Evolutionary conservation across 2,329 filamentous ascomycete species (phyloP), one percentile per base, ranked within the genome.

Genomic region (Hypomyces rosellus): DNA sequence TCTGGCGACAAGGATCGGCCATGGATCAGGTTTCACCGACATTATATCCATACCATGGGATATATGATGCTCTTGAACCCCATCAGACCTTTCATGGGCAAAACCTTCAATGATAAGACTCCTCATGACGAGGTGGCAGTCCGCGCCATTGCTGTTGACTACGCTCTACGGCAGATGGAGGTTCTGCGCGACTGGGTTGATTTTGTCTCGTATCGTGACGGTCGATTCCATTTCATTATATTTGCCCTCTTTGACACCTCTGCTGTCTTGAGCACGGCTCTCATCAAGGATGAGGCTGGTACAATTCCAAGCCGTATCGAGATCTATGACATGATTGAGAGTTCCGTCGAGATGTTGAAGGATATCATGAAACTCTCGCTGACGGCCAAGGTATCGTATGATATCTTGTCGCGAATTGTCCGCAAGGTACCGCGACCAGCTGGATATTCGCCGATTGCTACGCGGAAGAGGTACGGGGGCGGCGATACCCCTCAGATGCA

Each of bases 181-280:
- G 66, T 68, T 1, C 65, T 72, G 6, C 67, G 64, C 2, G 54
- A 60, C 22, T 69, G 77, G 45, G 72, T 74, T 40, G 65, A 74
- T 5, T 66, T 70, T 18, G 67, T 71, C 34, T 69, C 68, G 8
- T 71, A 71, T 1, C 65, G 71, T 25, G 73, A 77, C 34, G 70
- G 72, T 2, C 72, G 75, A 20, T 74, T 77, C 34, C 74, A 78
- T 51, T 70, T 77, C 46, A 73, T 75, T 14, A 72, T 75, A 0
- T 80, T 78, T 47, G 66, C 70, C 4, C 68, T 77, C 22, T 78
- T 79, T 49, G 74, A 79, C 50, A 76, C 74, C 0, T 69, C 74
- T 0, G 71, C 75, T 1, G 65, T 75, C 33, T 61, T 78, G 3
- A 76, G 72, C 49, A 76, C 76, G 0, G 73, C 74, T 0, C 60